Base-by-base conservation (phyloP, 495 filamentous ascomycete species). In the Tuber umbilicatum region DNA sequence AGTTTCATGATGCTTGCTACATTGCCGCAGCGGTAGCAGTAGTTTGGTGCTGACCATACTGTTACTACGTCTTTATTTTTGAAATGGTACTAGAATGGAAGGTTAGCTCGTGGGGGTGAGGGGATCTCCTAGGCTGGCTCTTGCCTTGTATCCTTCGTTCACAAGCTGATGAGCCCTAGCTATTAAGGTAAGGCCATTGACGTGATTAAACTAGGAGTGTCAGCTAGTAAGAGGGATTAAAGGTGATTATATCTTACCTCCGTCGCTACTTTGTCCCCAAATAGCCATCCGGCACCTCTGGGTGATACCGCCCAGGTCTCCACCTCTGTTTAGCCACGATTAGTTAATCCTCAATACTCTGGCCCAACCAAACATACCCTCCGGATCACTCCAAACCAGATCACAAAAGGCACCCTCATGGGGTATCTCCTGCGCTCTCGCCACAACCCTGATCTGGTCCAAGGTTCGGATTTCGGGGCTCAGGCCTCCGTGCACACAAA, bases 371-470 rank as follows among this genome's bases (percentile, higher is more conserved):
- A 75, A 67, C 76, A 42, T 73, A 80, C 78, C 79, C 80, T 99
- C 95, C 0, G 95, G 95, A 84, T 99, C 95, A 76, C 93, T 96
- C 95, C 95, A 99, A 10, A 99, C 95, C 70, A 99, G 86, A 84
- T 99, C 95, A 81, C 95, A 99, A 83, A 99, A 99, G 23, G 95
- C 95, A 72, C 95, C 95, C 84, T 98, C 95, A 80, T 99, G 95
- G 0, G 95, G 95, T 77, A 99, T 99, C 83, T 99, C 95, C 81
- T 99, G 95, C 0, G 95, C 95, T 73, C 95, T 88, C 42, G 95
- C 95, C 17, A 99, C 96, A 38, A 99, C 95, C n/a, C 95, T 90
- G 78, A 99, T 88, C 85, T 99, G 95, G 81, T 99, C 95, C 69
- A 99, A 87, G 0, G 95, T 99, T 67, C 95, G 88, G 73, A 99